Base-by-base conservation (phyloP, 768 basidiomycete genomes). In the Strobilomyces confusus region DNA sequence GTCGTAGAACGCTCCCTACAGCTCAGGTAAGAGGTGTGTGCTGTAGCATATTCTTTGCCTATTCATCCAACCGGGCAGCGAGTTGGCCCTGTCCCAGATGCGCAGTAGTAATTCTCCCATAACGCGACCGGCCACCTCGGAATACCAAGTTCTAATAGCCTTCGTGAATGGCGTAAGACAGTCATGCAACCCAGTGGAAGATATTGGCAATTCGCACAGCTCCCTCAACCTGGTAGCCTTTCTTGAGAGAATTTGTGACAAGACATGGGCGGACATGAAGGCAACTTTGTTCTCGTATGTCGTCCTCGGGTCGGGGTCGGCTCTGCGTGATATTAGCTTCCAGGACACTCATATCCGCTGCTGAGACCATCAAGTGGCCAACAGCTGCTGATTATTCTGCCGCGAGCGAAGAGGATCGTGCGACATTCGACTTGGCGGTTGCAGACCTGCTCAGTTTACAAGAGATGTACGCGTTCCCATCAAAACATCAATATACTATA, bases 311-410 rank as follows among this genome's bases (percentile, higher is more conserved):
- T 25, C 15, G 36, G 6, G 54, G 17, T 45, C 22, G 26, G 43
- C 23, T 32, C 25, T 36, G 8, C 37, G 13, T 55, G 30, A 50
- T 38, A n/a, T 38, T 36, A 46, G 12, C 29, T 6, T 44, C 26
- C 49, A 95, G 94, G 19, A 68, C 76, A 5, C 73, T 98, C 22
- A 70, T 84, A 20, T 69, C 73, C 25, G 78, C 81, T 14, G 78
- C 89, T 1, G 93, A 95, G 68, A 77, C 75, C 43, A 69, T 98
- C 23, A 79, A 83, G n/a, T 98, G 95, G 95, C 95, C 95, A 2
- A 76, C 77, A 58, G 74, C 80, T 17, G 79, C 93, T 0, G 79
- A 91, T 59, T 92, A 89, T 62, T 64, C 73, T 20, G 56, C 77
- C 0, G 75, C 78, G 8, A 62, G 77, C 5, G 58, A 71, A 13